Evolutionary conservation across 2,329 filamentous ascomycete species (phyloP).

Genomic region (Fusarium hostae): DNA sequence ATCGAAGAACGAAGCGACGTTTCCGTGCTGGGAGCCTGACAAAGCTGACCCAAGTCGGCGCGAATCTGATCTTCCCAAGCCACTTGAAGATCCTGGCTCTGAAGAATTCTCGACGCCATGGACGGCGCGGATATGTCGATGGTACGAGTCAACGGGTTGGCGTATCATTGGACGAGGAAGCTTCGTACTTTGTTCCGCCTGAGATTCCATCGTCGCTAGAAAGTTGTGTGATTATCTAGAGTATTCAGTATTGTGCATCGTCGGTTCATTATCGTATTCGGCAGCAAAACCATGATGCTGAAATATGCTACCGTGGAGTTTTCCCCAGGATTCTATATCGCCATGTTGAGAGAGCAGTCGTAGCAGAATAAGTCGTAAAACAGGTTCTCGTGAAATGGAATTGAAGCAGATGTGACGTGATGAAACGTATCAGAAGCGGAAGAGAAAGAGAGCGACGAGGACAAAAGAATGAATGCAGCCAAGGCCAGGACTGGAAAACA

Average conservation of each 20-base stretch:
- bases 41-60: conserved; percentile 14
- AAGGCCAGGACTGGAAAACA: conserved; percentile 32
- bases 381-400: not conserved
- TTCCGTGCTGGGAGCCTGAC: conserved; percentile 18
- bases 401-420: conserved; percentile 8
- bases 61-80: conserved; percentile 19
- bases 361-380: not conserved
- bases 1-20: conserved; percentile 43
- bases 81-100: conserved; percentile 19
- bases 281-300: conserved; percentile 29
- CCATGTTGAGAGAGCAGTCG: conserved; percentile 11
- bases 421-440: conserved; percentile 4
- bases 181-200: conserved; percentile 27
- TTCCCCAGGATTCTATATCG: conserved; percentile 20
- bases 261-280: conserved; percentile 13
- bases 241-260: conserved; percentile 25
- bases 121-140: conserved; percentile 40
- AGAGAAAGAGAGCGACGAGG: conserved; percentile 4
- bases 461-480: conserved; percentile 37
- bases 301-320: conserved; percentile 9
- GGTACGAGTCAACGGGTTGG: conserved; percentile 44
- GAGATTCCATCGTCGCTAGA: conserved; percentile 37
- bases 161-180: conserved; percentile 34
- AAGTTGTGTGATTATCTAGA: conserved; percentile 13
- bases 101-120: conserved; percentile 34